phyloP scores from a whole-genome alignment of 805 yeast genomes.

The Yarrowia phangngaensis region DNA sequence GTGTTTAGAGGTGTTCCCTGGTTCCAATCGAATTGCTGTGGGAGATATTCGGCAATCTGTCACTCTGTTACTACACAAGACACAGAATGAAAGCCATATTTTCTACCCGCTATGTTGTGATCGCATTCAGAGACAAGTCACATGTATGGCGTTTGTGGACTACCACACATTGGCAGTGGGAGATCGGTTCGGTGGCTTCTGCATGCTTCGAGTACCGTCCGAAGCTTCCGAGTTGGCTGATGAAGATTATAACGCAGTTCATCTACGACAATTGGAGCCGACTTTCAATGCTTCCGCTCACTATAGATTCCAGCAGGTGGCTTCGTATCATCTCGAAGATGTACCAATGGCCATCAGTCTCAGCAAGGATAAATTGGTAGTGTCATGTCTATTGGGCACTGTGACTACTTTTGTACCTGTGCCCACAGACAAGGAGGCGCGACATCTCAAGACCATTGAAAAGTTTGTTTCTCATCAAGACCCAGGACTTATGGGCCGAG shows the following conservation, averaged over 20 bases:
- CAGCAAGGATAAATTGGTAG: slow-evolving; percentile 45
- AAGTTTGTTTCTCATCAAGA: slow-evolving; percentile 36
- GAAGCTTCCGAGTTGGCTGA: slow-evolving; percentile 48
- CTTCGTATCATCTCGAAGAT: slow-evolving; percentile 67
- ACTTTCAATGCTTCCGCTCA: not conserved
- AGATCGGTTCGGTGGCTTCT: slow-evolving; percentile 80
- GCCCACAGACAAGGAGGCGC: slow-evolving; percentile 56
- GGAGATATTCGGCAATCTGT: slow-evolving; percentile 73
- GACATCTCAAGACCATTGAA: slow-evolving; percentile 56
- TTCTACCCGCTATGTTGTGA: slow-evolving; percentile 73
- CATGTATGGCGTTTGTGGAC: slow-evolving; percentile 60
- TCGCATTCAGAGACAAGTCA: slow-evolving; percentile 59
- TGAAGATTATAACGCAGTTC: slow-evolving; percentile 48
- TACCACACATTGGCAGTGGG: slow-evolving; percentile 75
- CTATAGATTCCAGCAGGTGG: slow-evolving; percentile 47
- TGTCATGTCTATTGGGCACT: slow-evolving; percentile 77
- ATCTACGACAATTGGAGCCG: slow-evolving; percentile 32
- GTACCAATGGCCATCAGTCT: slow-evolving; percentile 59
- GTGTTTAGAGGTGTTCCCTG: slow-evolving; percentile 45
- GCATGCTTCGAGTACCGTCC: slow-evolving; percentile 60
- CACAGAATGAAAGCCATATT: slow-evolving; percentile 40
- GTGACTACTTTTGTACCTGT: slow-evolving; percentile 73
- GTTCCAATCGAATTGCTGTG: slow-evolving; percentile 58
- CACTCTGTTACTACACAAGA: slow-evolving; percentile 52
- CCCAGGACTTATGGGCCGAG: slow-evolving; percentile 55